Percentiles rank a stretch among this genome's conserved stretches.
Evolutionary conservation across 169 alveolate genomes (phyloP).

Genomic region (Eimeria sp.): DNA sequence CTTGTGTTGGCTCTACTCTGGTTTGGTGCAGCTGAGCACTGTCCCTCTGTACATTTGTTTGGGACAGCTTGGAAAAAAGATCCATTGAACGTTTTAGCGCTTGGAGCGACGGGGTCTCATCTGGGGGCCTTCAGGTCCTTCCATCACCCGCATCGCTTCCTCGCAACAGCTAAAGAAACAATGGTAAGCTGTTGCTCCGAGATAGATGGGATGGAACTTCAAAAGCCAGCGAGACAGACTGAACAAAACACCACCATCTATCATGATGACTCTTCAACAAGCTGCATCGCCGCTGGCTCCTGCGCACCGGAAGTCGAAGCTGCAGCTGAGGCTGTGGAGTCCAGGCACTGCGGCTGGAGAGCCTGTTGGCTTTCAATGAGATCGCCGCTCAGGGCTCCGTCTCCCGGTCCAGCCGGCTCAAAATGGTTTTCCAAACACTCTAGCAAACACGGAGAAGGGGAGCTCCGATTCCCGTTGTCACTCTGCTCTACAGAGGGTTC

Average conservation of each 20-base stretch:
- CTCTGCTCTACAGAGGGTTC: background rate
- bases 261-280: background rate
- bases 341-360: slow-evolving; percentile 5
- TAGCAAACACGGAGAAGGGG: slow-evolving; percentile 17
- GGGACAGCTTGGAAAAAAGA: background rate
- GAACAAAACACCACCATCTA: background rate
- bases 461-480: background rate
- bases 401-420: background rate
- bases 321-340: background rate
- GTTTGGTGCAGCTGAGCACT: background rate
- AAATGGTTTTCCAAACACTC: background rate
- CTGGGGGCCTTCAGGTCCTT: background rate
- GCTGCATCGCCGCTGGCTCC: background rate
- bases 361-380: background rate
- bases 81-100: background rate
- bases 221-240: background rate
- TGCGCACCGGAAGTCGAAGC: background rate
- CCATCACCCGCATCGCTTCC: background rate
- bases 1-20: background rate
- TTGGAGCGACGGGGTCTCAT: background rate
- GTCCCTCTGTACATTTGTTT: background rate
- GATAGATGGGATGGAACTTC: background rate
- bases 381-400: background rate
- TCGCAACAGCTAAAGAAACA: background rate
- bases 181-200: background rate